Base-by-base conservation (phyloP, 805 yeast species). In the Pichia pseudocactophila region DNA sequence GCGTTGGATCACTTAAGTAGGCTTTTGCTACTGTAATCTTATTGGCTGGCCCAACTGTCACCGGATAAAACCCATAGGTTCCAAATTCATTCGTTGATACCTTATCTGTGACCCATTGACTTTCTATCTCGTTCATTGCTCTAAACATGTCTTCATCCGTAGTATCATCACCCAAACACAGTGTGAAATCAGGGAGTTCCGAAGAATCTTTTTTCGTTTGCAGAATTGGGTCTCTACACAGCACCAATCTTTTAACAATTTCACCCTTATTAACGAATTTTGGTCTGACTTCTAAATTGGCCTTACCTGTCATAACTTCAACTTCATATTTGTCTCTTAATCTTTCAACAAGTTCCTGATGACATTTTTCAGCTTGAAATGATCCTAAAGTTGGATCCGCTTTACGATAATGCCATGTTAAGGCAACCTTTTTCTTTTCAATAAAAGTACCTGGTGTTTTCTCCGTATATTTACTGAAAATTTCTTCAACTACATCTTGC, bases 131-230 rank as follows among this genome's bases (percentile, higher is more conserved):
- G 44, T 79, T 75, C 53, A 92, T 68, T 22, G 90, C 81, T 45
- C 69, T 71, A 62, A 92, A 92, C 99, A 92, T 92, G 57, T 92
- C 98, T 62, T 92, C 99, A 62, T 92, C 99, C 0, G 99, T 92
- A 34, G 81, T 72, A 61, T 92, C 99, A 62, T 92, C 99, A 40
- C 99, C 99, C 35, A 87, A 64, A 65, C 97, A 92, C 42, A 90
- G 63, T 33, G 84, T 76, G 57, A 92, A 90, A 54, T 86, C 96
- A 0, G 96, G 92, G 41, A 77, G 66, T 40, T 73, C 69, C 1
- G 69, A 72, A 13, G 36, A 41, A 1, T 41, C 17, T 16, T 59
- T 48, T 8, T 37, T 31, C 8, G 44, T 39, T 36, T 47, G 44
- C 3, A 58, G 58, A 36, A 64, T 63, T 3, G 85, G 85, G 57